Conservation (phyloP, 352 stramenopile genomes). For the Globisporangium polare region DNA sequence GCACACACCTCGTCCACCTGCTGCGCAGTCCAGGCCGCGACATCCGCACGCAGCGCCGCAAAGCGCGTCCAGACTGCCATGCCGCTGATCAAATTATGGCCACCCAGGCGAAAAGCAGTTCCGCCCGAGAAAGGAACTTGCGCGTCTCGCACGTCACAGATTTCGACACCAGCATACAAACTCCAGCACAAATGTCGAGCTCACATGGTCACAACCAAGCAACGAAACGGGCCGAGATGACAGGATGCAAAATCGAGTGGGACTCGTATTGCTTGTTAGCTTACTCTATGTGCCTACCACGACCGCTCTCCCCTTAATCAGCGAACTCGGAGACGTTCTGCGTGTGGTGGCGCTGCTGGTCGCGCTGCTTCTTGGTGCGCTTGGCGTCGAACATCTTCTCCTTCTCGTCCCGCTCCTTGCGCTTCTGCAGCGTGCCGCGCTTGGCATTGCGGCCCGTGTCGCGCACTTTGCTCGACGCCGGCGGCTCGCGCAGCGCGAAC, state of each 20-base stretch:
- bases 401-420: constrained; percentile 78
- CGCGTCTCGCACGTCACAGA: constrained; percentile 16
- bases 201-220: too few relatives aligned
- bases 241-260: not conserved
- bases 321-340: constrained; percentile 81
- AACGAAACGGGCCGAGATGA: too few relatives aligned
- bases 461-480: constrained; percentile 75
- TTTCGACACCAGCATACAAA: not conserved
- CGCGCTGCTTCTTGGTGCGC: constrained; percentile 56
- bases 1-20: constrained; percentile 16
- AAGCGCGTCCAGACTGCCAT: constrained; percentile 40
- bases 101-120: not conserved
- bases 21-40: constrained; percentile 23
- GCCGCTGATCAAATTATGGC: constrained; percentile 22
- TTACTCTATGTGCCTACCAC: constrained; percentile 3
- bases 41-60: constrained; percentile 35
- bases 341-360: constrained; percentile 60
- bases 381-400: constrained; percentile 42
- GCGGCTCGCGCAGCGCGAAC: constrained; percentile 87
- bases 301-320: constrained; percentile 24
- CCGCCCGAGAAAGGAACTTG: not conserved
- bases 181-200: not conserved
- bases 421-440: constrained; percentile 78
- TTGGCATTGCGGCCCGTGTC: constrained; percentile 72
- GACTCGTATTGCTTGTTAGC: constrained; percentile 1